These are phyloP conservation scores for Citrus sinensis DNA, from an alignment of 345 rosid genomes.

Conservation along the genomic window DVS_A1.0 CM039162.1:10940001-10940500, in stretches of 20 bases:
- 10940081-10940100: conserved; percentile 46
- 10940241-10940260: conserved; percentile 44
- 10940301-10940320: conserved; percentile 77
- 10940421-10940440: background rate
- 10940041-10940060: conserved; percentile 65
- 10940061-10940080: conserved; percentile 60
- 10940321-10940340: background rate
- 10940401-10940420: background rate
- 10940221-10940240: conserved; percentile 54
- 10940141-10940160: conserved; percentile 63
- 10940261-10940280: conserved; percentile 49
- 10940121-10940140: conserved; percentile 46
- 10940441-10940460: background rate
- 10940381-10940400: background rate
- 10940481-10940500: background rate
- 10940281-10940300: conserved; percentile 51
- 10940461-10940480: background rate
- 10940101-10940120: conserved; percentile 42
- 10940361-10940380: background rate
- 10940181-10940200: conserved; percentile 74
- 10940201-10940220: conserved; percentile 75
- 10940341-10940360: background rate
- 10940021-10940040: conserved; percentile 74
- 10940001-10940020: conserved; percentile 73
- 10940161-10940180: conserved; percentile 65